These are phyloP conservation scores for Plectranthus barbatus DNA, from an alignment of 257 asterid species.

Conservation along the genomic window DNA sequence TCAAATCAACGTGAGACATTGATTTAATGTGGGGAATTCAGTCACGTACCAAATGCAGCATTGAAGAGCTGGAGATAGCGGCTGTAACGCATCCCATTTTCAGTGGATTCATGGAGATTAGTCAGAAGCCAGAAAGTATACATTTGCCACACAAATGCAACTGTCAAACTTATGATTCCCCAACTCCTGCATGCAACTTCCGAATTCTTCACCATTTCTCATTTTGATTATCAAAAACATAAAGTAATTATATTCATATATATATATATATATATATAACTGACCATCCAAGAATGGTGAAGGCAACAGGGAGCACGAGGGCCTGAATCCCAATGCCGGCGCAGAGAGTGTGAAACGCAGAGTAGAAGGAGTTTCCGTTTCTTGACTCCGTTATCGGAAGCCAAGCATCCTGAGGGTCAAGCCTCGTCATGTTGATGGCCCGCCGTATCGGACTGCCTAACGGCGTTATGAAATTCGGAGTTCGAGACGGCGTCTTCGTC, in stretches of 20 bases:
- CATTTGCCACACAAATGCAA: conserved; percentile 25
- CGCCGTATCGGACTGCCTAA: conserved; percentile 24
- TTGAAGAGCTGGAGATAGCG: conserved; percentile 21
- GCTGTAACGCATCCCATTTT: conserved; percentile 22
- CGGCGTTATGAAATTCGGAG: conserved; percentile 23
- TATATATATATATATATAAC: background rate
- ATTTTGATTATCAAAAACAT: too few relatives aligned
- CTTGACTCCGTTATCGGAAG: conserved; percentile 68
- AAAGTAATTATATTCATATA: too few relatives aligned
- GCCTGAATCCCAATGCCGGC: conserved; percentile 73
- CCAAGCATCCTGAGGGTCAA: conserved; percentile 68
- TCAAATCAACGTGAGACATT: too few relatives aligned
- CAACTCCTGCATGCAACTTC: conserved; percentile 17
- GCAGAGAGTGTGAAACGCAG: conserved; percentile 56
- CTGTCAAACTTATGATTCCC: conserved; percentile 22
- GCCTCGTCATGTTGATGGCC: conserved; percentile 32
- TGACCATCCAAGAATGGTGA: conserved; percentile 60
- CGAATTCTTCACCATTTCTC: too few relatives aligned
- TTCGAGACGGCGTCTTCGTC: background rate
- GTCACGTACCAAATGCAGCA: conserved; percentile 16
- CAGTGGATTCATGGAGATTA: conserved; percentile 23
- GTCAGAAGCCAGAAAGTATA: conserved; percentile 25
- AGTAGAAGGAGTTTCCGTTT: conserved; percentile 60
- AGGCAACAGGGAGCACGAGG: conserved; percentile 59
- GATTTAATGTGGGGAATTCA: too few relatives aligned